Evolutionary conservation across 331 rosid genomes (phyloP), one percentile per base, ranked within the genome.

Genomic region (Quercus lobata): DNA sequence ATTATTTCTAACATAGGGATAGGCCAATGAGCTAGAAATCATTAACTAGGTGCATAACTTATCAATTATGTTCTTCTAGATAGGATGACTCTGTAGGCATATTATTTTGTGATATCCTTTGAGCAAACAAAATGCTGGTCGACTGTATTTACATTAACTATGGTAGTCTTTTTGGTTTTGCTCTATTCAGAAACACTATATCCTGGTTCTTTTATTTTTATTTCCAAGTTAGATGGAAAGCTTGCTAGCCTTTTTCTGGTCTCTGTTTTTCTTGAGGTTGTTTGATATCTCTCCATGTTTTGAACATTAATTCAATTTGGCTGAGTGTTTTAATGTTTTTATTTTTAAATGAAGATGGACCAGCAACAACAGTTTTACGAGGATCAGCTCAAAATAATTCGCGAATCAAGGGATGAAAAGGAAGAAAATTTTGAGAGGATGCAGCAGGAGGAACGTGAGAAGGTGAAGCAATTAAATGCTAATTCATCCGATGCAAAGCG

Each of bases 371-470:
- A 90, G 71, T 95, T 91, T 81, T 89, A 84, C 61, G 88, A 89
- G 79, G 94, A 91, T 0, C 99, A 88, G 83, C 85, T 93, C 70
- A 77, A 55, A 15, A 24, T 83, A 52, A 79, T 93, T 76, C 92
- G 84, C 30, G 88, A 89, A 25, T 76, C 88, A 10, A 87, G 89
- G 87, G 77, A 80, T 41, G 89, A 78, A 2, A 92, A 80, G 78
- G 98, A 91, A 80, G 97, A 91, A 73, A 83, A 84, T 18, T 94
- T 94, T 74, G 96, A 88, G 89, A 90, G 89, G 83, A 65, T 89
- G 85, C 98, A 94, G 84, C 92, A 90, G 80, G 94, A 90, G 55
- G 87, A 92, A 57, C 95, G 97, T 11, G 89, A 91, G 78, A 94
- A 92, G 86, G 90, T 84, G 78, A 87, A 86, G 87, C 86, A 86